These are phyloP conservation scores for Cercospora zeina DNA, from an alignment of 2,329 filamentous ascomycete genomes.

Conservation along the genomic window DNA sequence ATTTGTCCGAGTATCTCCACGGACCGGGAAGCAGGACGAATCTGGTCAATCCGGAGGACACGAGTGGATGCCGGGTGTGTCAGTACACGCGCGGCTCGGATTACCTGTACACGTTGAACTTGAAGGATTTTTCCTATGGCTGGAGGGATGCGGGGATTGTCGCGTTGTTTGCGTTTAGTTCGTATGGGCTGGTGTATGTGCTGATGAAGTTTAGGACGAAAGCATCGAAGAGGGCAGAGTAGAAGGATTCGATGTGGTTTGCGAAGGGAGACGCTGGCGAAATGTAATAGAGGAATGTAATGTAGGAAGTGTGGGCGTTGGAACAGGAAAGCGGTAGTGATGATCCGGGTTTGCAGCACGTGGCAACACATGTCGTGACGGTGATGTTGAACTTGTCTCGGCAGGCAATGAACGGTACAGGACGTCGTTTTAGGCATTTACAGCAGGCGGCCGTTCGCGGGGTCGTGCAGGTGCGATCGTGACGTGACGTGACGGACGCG, in stretches of 20 bases:
- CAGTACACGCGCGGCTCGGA: constrained; percentile 60
- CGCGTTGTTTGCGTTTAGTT: constrained; percentile 52
- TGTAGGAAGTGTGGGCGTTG: too few relatives aligned
- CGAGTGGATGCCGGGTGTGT: constrained; percentile 60
- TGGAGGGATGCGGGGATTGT: constrained; percentile 67
- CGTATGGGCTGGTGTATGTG: constrained; percentile 55
- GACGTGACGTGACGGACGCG: too few relatives aligned
- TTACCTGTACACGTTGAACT: constrained; percentile 61
- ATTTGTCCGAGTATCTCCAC: constrained; percentile 56
- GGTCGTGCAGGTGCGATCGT: too few relatives aligned
- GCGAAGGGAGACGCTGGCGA: neutral
- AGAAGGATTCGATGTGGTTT: constrained; percentile 13
- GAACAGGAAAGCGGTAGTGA: constrained; percentile 1
- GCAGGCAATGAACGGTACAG: too few relatives aligned
- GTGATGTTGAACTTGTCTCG: too few relatives aligned
- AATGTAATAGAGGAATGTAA: too few relatives aligned
- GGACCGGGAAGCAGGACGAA: constrained; percentile 50
- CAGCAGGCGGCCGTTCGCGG: too few relatives aligned
- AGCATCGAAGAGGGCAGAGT: constrained; percentile 45
- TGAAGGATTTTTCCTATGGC: constrained; percentile 62
- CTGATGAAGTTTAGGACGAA: constrained; percentile 49
- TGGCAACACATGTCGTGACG: neutral
- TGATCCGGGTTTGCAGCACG: constrained; percentile 11
- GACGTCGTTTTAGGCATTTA: too few relatives aligned
- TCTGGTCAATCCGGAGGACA: constrained; percentile 63